Conservation (phyloP, 2,329 filamentous ascomycete species). For the Ascochyta clinopodiicola region DNA sequence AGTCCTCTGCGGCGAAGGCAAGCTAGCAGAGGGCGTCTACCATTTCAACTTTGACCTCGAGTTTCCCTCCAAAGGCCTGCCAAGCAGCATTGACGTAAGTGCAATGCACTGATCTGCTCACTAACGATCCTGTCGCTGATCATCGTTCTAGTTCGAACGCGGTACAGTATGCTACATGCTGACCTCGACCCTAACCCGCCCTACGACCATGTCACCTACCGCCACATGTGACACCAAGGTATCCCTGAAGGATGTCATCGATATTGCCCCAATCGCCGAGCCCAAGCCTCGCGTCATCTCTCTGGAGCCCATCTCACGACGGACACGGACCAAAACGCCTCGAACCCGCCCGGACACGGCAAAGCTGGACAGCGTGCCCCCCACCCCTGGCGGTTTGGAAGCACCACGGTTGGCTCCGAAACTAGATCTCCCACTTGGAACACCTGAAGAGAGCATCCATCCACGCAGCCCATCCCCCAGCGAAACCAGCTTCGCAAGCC, state of each 20-base stretch:
- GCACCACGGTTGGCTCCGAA: constrained; percentile 26
- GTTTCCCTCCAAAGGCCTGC: constrained; percentile 72
- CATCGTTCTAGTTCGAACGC: constrained; percentile 78
- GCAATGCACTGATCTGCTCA: constrained; percentile 11
- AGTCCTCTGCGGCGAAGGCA: constrained; percentile 78
- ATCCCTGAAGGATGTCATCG: constrained; percentile 79
- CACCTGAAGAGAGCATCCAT: constrained; percentile 41
- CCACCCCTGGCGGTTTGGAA: constrained; percentile 28
- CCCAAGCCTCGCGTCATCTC: constrained; percentile 85
- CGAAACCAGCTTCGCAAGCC: constrained; percentile 56
- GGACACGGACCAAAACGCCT: constrained; percentile 65
- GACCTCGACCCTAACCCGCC: constrained; percentile 86
- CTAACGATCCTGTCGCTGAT: constrained; percentile 23
- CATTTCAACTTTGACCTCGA: constrained; percentile 79
- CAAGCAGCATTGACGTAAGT: constrained; percentile 93
- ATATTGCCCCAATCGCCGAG: constrained; percentile 75
- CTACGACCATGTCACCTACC: constrained; percentile 82
- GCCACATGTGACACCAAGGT: constrained; percentile 82
- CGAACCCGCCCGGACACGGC: constrained; percentile 31
- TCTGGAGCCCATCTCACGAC: constrained; percentile 82
- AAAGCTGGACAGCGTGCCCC: constrained; percentile 18
- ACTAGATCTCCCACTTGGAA: constrained; percentile 31
- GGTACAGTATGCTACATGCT: constrained; percentile 92
- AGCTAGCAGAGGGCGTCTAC: constrained; percentile 75
- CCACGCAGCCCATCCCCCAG: constrained; percentile 55